Conservation (phyloP, 1,139 yeast genomes). For the Yamadazyma oceani region DNA sequence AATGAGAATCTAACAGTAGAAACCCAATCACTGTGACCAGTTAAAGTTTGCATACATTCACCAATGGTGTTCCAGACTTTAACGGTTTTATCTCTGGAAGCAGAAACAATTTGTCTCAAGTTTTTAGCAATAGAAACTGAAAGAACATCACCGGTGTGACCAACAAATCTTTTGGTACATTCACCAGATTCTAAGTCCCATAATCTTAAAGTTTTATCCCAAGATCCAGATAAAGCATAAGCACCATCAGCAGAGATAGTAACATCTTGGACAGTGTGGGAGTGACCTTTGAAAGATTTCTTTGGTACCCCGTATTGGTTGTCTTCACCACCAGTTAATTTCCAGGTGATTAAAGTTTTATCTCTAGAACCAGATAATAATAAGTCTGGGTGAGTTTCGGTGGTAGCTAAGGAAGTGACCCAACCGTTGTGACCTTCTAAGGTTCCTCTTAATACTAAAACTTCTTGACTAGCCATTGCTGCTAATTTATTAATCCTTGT, state of each 20-base stretch:
- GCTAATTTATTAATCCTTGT: slow-evolving; percentile 4
- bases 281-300: slow-evolving; percentile 97
- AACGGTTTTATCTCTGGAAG: slow-evolving; percentile 98
- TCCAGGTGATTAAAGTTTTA: slow-evolving; percentile 98
- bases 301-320: slow-evolving; percentile 97
- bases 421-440: slow-evolving; percentile 86
- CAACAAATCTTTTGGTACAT: slow-evolving; percentile 93
- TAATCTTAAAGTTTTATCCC: slow-evolving; percentile 99
- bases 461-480: slow-evolving; percentile 76
- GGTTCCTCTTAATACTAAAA: slow-evolving; percentile 99
- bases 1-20: slow-evolving; percentile 97
- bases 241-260: slow-evolving; percentile 98
- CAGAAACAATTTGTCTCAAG: slow-evolving; percentile 98
- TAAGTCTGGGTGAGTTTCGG: slow-evolving; percentile 97
- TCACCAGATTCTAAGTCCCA: slow-evolving; percentile 98
- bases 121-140: slow-evolving; percentile 95
- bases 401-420: slow-evolving; percentile 99
- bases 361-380: slow-evolving; percentile 99
- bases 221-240: slow-evolving; percentile 97
- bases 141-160: slow-evolving; percentile 97
- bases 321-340: slow-evolving; percentile 94
- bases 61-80: slow-evolving; percentile 99
- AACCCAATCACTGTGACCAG: slow-evolving; percentile 99
- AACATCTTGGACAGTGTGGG: slow-evolving; percentile 98
- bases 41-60: slow-evolving; percentile 93